A percentile compares a stretch with the other conserved stretches of the same genome.
phyloP scores from a whole-genome alignment of 306 rosid species.

The Delonix regia region DNA sequence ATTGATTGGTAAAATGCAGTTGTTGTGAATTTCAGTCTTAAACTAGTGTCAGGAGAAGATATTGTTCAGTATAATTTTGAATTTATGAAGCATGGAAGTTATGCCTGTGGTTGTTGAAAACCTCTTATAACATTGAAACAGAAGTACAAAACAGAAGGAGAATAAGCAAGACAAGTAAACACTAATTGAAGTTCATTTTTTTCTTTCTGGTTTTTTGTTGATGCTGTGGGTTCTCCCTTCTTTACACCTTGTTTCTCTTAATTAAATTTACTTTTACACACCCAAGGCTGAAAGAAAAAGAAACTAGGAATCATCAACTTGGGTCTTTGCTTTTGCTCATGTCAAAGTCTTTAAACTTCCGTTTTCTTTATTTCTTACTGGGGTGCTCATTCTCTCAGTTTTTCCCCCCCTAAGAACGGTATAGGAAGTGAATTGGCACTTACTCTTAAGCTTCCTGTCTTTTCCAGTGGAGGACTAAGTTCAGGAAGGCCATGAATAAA shows the following conservation, averaged over 20 bases:
- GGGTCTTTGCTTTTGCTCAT: not conserved
- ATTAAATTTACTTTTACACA: not conserved
- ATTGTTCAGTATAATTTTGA: not conserved
- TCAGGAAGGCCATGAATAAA: slow-evolving; percentile 92
- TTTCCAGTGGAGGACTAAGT: slow-evolving; percentile 97
- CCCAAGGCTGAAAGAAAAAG: not conserved
- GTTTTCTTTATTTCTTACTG: not conserved
- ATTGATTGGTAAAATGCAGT: slow-evolving; percentile 19
- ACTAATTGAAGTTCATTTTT: not conserved
- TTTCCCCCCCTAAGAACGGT: not conserved
- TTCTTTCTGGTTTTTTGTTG: not conserved
- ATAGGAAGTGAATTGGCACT: not conserved
- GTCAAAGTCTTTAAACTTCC: not conserved
- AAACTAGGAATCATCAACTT: not conserved
- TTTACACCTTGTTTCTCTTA: not conserved
- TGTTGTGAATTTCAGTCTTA: slow-evolving; percentile 20
- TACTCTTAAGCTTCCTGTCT: slow-evolving; percentile 36
- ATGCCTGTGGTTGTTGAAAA: not conserved
- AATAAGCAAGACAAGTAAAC: not conserved
- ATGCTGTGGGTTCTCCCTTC: not conserved
- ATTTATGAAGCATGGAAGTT: not conserved
- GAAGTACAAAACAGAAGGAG: not conserved
- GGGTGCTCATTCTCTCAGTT: not conserved
- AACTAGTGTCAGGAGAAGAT: not conserved
- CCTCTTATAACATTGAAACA: not conserved